Evolutionary conservation across 768 basidiomycete genomes (phyloP).

Genomic region (Stropharia rugosoannulata): DNA sequence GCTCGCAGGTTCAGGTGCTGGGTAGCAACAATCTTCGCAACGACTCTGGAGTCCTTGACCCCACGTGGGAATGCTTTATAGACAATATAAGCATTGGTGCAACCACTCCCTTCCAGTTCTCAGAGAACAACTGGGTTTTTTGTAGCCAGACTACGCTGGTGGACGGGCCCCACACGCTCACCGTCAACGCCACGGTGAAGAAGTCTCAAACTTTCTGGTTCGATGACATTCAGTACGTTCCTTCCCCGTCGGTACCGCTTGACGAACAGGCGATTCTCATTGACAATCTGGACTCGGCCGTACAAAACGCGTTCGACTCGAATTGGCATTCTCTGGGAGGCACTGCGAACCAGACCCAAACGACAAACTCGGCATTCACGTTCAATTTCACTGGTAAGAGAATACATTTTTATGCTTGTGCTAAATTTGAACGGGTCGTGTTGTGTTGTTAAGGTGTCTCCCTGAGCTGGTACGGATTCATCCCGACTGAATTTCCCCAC

Average conservation of each 20-base stretch:
- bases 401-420: not conserved
- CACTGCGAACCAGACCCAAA: slow-evolving; percentile 17
- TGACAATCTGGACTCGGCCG: slow-evolving; percentile 18
- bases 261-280: slow-evolving; percentile 17
- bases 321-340: slow-evolving; percentile 20
- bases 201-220: slow-evolving; percentile 26
- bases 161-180: slow-evolving; percentile 24
- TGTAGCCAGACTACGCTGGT: slow-evolving; percentile 12
- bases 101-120: not conserved
- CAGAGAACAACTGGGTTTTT: slow-evolving; percentile 20
- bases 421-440: not conserved
- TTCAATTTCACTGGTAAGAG: slow-evolving; percentile 24
- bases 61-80: slow-evolving; percentile 13
- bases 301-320: slow-evolving; percentile 14
- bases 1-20: slow-evolving; percentile 5
- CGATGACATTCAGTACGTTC: slow-evolving; percentile 26
- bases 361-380: slow-evolving; percentile 11
- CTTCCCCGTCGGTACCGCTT: slow-evolving; percentile 16
- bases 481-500: slow-evolving; percentile 17
- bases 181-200: slow-evolving; percentile 19
- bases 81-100: slow-evolving; percentile 19
- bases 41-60: slow-evolving; percentile 3
- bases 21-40: slow-evolving; percentile 15
- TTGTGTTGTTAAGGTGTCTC: slow-evolving; percentile 14
- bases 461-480: slow-evolving; percentile 24